Evolutionary conservation across 768 basidiomycete species (phyloP).

Genomic region (Russula sp.): DNA sequence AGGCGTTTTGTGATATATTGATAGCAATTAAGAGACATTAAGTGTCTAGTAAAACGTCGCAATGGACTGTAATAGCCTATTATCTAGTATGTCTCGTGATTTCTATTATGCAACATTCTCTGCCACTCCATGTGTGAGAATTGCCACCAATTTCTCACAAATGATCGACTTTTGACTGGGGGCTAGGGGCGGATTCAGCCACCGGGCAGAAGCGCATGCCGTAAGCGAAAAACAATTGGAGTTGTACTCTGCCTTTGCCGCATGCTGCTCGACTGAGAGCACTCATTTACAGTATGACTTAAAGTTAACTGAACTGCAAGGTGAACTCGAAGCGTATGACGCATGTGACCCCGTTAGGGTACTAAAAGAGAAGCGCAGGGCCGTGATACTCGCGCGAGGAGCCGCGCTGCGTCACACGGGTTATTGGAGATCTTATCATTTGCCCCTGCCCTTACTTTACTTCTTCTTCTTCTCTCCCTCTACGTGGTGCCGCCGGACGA

Average conservation of each 20-base stretch:
- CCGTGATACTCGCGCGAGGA: slow-evolving; percentile 73
- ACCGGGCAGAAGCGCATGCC: slow-evolving; percentile 48
- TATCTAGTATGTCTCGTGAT: too few species aligned
- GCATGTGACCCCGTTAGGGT: slow-evolving; percentile 79
- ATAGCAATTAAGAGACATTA: too few species aligned
- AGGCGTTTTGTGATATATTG: too few species aligned
- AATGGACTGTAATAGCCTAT: too few species aligned
- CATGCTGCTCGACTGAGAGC: slow-evolving; percentile 51
- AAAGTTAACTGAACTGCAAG: slow-evolving; percentile 49
- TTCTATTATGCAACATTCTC: too few species aligned
- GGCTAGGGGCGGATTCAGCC: too few species aligned
- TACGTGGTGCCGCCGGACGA: background rate
- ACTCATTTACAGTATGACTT: too few species aligned
- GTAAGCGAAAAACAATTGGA: slow-evolving; percentile 51
- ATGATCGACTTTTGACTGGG: too few species aligned
- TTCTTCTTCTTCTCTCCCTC: too few species aligned
- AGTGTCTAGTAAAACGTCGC: too few species aligned
- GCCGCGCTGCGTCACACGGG: slow-evolving; percentile 88
- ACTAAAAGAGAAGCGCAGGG: slow-evolving; percentile 75
- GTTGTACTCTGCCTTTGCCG: slow-evolving; percentile 45
- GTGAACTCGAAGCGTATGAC: slow-evolving; percentile 74
- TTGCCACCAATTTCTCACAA: too few species aligned
- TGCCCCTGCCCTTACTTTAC: background rate
- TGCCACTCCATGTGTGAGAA: too few species aligned
- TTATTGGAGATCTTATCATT: slow-evolving; percentile 38